Percentiles rank a stretch among this genome's conserved stretches.
Evolutionary conservation across 2,329 filamentous ascomycete species (phyloP).

Genomic region (Teratosphaeria nubilosa): DNA sequence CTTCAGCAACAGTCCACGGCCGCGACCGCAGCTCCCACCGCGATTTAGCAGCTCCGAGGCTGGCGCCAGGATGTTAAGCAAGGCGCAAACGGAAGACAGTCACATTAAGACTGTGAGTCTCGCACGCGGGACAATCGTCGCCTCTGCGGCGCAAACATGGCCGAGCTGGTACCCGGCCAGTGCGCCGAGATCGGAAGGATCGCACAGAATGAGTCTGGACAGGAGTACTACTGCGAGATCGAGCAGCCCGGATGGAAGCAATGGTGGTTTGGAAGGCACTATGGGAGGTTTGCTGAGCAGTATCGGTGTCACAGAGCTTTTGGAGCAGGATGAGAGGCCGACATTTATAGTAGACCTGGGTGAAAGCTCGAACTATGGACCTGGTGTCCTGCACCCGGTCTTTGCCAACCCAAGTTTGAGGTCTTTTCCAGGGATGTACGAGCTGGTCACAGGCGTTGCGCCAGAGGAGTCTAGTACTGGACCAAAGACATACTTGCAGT

Average conservation of each 20-base stretch:
- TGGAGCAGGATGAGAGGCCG: constrained; percentile 67
- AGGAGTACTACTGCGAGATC: constrained; percentile 17
- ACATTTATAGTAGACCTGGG: constrained; percentile 64
- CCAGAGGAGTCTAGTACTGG: constrained; percentile 29
- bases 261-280: constrained; percentile 12
- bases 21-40: constrained; percentile 31
- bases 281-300: constrained; percentile 44
- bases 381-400: constrained; percentile 49
- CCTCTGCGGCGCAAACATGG: neutral
- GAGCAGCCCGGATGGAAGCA: constrained; percentile 23
- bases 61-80: constrained; percentile 49
- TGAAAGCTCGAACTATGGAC: constrained; percentile 45
- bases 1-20: constrained; percentile 38
- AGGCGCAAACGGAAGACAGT: constrained; percentile 39
- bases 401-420: constrained; percentile 61
- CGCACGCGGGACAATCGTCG: constrained; percentile 34
- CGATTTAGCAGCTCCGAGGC: constrained; percentile 49
- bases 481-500: constrained; percentile 45
- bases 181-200: constrained; percentile 33
- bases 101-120: constrained; percentile 44
- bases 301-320: constrained; percentile 59
- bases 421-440: constrained; percentile 44
- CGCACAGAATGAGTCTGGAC: constrained; percentile 31
- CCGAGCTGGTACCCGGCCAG: constrained; percentile 10
- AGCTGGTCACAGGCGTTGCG: constrained; percentile 44